Base-by-base conservation (phyloP, 1,139 yeast genomes). In the Protomyces inundatus region DNA sequence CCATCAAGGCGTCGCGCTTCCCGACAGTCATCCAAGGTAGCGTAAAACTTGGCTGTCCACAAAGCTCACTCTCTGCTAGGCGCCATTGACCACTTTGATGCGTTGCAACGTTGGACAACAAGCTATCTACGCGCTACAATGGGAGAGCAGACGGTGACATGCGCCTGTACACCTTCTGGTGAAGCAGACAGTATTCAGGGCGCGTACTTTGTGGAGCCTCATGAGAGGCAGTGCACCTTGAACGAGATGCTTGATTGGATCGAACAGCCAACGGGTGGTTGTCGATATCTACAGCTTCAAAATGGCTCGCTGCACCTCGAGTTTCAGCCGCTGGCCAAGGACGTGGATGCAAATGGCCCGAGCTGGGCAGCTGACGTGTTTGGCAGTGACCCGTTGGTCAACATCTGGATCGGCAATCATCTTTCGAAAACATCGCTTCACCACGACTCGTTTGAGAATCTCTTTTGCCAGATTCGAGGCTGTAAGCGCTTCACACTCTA, bases 131-230 rank as follows among this genome's bases (percentile, higher is more conserved):
- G 65, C 9, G 52, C 65, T 3, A 64, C 58, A 42, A 64, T 73
- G 59, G 67, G 63, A 16, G 55, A 60, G 12, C 56, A 65, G 10
- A 52, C 35, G 12, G 68, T 74, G 40, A 67, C 69, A 6, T 74
- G 77, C 0, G 79, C 79, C 0, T 72, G 71, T 45, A 77, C 79
- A 0, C 79, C 79, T 6, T 58, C 67, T 30, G 79, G 79, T 60
- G 62, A 54, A 12, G 79, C 79, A 1, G 79, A 77, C 60, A 69
- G 79, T 5, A 79, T 79, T 1, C 65, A 73, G 4, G 73, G 71
- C 23, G 65, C 60, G 10, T 60, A 68, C 36, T 73, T 77, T 67
- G 75, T 75, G 32, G 71, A 75, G 66, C 79, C 79, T 1, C 69
- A 70, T 58, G 64, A 70, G 3, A 62, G 66, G 5, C 64, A 65